Evolutionary conservation across 208 protist species (phyloP).

Genomic region (Leishmania tarentolae): DNA sequence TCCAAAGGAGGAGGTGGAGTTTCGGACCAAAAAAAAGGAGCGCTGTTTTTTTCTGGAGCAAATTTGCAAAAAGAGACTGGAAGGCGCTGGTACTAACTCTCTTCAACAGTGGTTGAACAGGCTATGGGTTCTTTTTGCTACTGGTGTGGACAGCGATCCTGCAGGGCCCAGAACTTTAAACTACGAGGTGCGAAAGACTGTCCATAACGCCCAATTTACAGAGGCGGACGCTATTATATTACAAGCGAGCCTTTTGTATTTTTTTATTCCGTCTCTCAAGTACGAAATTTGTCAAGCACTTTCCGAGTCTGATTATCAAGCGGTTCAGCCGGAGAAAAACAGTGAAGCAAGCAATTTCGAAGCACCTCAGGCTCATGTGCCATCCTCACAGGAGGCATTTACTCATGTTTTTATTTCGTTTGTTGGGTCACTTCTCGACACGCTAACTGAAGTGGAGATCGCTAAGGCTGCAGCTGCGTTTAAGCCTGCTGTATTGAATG

Average conservation of each 20-base stretch:
- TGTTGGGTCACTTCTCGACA: constrained; percentile 68
- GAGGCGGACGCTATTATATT: constrained; percentile 52
- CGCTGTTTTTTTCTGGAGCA: constrained; percentile 45
- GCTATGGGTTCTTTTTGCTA: constrained; percentile 69
- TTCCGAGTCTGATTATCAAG: constrained; percentile 41
- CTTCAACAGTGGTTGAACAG: constrained; percentile 63
- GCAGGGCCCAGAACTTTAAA: constrained; percentile 45
- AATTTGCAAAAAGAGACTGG: constrained; percentile 38
- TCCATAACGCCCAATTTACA: constrained; percentile 60
- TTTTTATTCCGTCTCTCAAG: constrained; percentile 61
- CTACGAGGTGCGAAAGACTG: constrained; percentile 61
- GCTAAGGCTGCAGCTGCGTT: constrained; percentile 45
- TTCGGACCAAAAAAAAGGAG: constrained; percentile 50
- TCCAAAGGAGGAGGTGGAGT: constrained; percentile 50
- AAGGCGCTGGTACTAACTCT: constrained; percentile 29
- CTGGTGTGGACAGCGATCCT: constrained; percentile 63
- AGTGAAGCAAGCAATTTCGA: constrained; percentile 14
- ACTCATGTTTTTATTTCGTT: constrained; percentile 47
- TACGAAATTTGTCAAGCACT: constrained; percentile 55
- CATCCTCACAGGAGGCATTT: constrained; percentile 45
- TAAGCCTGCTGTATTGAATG: constrained; percentile 64
- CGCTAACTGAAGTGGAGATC: constrained; percentile 69
- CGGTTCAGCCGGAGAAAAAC: background rate
- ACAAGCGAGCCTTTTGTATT: constrained; percentile 51
- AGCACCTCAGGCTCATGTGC: constrained; percentile 20